Conservation (phyloP, 208 protist genomes). For the Acanthamoeba divionensis region DNA sequence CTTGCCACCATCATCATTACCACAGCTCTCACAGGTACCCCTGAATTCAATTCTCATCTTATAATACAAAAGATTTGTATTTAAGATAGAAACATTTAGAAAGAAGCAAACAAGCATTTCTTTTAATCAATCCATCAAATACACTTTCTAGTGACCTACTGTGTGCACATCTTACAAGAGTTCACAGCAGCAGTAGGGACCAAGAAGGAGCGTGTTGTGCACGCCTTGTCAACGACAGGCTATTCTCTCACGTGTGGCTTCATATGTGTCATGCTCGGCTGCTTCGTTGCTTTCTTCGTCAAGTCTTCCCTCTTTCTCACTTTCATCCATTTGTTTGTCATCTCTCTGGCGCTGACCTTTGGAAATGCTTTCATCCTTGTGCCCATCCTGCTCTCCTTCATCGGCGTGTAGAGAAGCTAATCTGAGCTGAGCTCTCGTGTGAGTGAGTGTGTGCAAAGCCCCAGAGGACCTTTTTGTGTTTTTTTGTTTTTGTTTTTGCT, state of each 20-base stretch:
- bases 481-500: too few species aligned
- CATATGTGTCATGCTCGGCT: slow-evolving; percentile 13
- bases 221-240: neutral
- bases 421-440: too few species aligned
- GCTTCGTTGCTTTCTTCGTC: slow-evolving; percentile 5
- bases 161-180: neutral
- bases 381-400: slow-evolving; percentile 32
- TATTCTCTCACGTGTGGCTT: slow-evolving; percentile 11
- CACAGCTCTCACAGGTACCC: neutral
- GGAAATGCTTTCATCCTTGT: slow-evolving; percentile 3
- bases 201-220: neutral
- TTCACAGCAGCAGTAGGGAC: neutral
- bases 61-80: too few species aligned
- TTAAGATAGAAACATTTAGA: too few species aligned
- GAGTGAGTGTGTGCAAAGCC: too few species aligned
- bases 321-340: neutral
- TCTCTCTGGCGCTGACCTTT: neutral
- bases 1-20: slow-evolving; percentile 36
- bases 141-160: slow-evolving; percentile 43
- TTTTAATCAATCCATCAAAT: too few species aligned
- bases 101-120: too few species aligned
- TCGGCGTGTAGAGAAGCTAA: slow-evolving; percentile 5
- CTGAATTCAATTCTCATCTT: too few species aligned
- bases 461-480: too few species aligned
- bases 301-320: neutral